Conservation (phyloP, 2,329 filamentous ascomycete genomes). For the Fusarium pilosicola region DNA sequence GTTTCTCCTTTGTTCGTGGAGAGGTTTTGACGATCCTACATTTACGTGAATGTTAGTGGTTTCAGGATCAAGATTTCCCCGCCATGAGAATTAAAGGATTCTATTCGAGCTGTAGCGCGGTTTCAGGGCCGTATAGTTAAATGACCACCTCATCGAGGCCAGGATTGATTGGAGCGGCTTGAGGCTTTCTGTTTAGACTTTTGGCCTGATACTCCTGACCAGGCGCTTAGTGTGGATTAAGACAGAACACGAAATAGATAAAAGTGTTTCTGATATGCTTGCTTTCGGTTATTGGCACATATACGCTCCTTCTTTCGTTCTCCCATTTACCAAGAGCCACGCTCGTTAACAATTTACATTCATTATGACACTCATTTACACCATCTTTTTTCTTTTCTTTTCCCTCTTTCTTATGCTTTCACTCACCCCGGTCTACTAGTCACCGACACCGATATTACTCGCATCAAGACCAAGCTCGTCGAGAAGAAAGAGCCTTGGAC, state of each 20-base stretch:
- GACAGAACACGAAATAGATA: background rate
- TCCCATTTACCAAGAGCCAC: background rate
- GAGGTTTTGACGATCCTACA: background rate
- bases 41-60: background rate
- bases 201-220: background rate
- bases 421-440: background rate
- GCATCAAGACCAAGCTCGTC: background rate
- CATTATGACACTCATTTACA: background rate
- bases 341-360: background rate
- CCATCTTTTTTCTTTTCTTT: slow-evolving; percentile 6
- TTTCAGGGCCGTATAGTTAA: background rate
- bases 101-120: background rate
- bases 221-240: background rate
- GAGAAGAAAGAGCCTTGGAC: slow-evolving; percentile 1
- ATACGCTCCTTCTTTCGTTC: background rate
- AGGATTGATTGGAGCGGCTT: background rate
- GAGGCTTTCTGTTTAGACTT: background rate
- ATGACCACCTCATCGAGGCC: background rate
- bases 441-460: background rate
- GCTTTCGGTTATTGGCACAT: background rate
- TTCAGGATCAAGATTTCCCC: background rate
- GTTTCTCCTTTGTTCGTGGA: background rate
- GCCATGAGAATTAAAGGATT: background rate
- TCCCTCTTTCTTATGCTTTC: slow-evolving; percentile 37
- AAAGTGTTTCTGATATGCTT: background rate